Conservation (phyloP, 176 grass and related monocot species). For the Triticum aestivum region IWGSC_CS_RefSeq_v2.1 NC_057801.1:394849148-394849647, state of each 20-base stretch:
- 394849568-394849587: no score
- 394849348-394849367: no score
- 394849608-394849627: no score
- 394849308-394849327: no score
- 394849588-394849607: no score
- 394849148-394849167: no score
- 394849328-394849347: no score
- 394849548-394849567: no score
- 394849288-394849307: no score
- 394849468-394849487: background rate
- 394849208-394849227: background rate
- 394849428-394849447: background rate
- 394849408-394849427: background rate
- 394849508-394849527: background rate
- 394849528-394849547: background rate
- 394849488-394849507: background rate
- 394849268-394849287: background rate
- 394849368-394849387: no score
- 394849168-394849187: no score
- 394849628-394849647: no score
- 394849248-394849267: background rate
- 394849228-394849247: background rate
- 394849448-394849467: background rate
- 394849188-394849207: background rate
- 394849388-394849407: background rate